These are phyloP conservation scores for Boeremia exigua DNA, from an alignment of 2,329 filamentous ascomycete genomes.

Conservation along the genomic window DNA sequence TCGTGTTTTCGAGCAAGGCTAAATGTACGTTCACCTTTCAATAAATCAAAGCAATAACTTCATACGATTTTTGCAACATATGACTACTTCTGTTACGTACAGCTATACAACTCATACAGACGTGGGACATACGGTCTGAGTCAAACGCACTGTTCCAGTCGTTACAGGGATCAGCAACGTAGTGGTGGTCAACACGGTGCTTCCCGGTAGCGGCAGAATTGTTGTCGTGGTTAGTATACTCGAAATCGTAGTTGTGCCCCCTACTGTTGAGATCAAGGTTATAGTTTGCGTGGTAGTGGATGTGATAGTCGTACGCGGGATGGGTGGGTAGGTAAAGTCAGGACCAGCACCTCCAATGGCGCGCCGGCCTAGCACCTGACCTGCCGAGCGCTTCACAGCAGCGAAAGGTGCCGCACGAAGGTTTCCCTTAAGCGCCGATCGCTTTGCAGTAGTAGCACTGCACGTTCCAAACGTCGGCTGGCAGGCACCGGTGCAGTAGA, in stretches of 20 bases:
- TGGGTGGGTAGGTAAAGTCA: slow-evolving; percentile 24
- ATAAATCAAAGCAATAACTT: too few species aligned
- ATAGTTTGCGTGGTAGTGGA: slow-evolving; percentile 4
- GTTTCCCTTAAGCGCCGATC: slow-evolving; percentile 20
- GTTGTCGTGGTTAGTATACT: slow-evolving; percentile 9
- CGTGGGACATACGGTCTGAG: background rate
- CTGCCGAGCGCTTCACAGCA: slow-evolving; percentile 5
- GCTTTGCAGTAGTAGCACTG: slow-evolving; percentile 40
- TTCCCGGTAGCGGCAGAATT: background rate
- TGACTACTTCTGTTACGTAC: too few species aligned
- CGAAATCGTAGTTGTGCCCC: background rate
- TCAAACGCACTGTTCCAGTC: background rate
- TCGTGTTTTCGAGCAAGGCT: too few species aligned
- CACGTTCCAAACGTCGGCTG: slow-evolving; percentile 45
- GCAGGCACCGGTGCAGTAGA: slow-evolving; percentile 9
- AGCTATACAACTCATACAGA: background rate
- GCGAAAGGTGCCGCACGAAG: slow-evolving; percentile 16
- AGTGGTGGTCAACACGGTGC: slow-evolving; percentile 4
- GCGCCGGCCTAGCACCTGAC: slow-evolving; percentile 3
- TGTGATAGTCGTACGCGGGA: slow-evolving; percentile 19
- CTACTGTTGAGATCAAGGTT: background rate
- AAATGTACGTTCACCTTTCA: too few species aligned
- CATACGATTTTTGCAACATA: too few species aligned
- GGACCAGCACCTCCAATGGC: slow-evolving; percentile 21
- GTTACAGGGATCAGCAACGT: background rate